phyloP scores from a whole-genome alignment of 495 filamentous ascomycete genomes.

The Chaetomidium leptoderma region DNA sequence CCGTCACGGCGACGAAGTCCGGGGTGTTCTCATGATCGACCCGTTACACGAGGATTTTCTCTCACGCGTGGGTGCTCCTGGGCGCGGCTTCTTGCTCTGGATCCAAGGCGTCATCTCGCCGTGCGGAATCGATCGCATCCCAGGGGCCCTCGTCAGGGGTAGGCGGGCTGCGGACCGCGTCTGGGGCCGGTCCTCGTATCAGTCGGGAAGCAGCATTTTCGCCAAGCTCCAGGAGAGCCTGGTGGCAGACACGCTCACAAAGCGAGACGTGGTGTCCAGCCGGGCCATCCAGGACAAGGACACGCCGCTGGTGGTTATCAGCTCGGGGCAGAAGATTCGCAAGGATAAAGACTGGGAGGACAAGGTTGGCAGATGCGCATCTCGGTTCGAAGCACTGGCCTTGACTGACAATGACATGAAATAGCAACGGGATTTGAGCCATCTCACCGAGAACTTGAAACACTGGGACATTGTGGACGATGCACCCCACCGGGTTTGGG shows the following conservation, averaged over 20 bases:
- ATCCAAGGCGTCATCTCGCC: constrained; percentile 77
- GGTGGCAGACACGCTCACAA: constrained; percentile 75
- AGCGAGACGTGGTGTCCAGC: constrained; percentile 72
- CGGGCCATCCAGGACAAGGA: constrained; percentile 68
- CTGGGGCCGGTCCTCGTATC: constrained; percentile 70
- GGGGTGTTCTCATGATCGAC: constrained; percentile 81
- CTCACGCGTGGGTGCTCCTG: constrained; percentile 56
- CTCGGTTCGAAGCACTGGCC: not conserved
- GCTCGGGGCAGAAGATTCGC: constrained; percentile 59
- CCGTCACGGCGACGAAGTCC: constrained; percentile 65
- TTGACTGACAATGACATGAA: constrained; percentile 24
- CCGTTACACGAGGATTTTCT: constrained; percentile 82
- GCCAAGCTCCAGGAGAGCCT: constrained; percentile 90
- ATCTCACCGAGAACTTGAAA: constrained; percentile 67
- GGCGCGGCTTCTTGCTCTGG: constrained; percentile 81
- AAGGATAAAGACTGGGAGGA: constrained; percentile 65
- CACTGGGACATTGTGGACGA: constrained; percentile 82
- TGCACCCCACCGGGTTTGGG: constrained; percentile 87
- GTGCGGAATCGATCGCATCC: constrained; percentile 72
- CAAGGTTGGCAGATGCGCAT: constrained; percentile 35
- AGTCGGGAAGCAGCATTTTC: constrained; percentile 75
- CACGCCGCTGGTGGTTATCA: constrained; percentile 75
- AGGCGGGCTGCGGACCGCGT: constrained; percentile 78
- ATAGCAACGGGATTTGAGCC: constrained; percentile 73
- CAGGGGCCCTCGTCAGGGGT: constrained; percentile 72